Evolutionary conservation across 306 rosid species (phyloP), one percentile per base, ranked within the genome.

Genomic region (Ormosia semicastrata): DNA sequence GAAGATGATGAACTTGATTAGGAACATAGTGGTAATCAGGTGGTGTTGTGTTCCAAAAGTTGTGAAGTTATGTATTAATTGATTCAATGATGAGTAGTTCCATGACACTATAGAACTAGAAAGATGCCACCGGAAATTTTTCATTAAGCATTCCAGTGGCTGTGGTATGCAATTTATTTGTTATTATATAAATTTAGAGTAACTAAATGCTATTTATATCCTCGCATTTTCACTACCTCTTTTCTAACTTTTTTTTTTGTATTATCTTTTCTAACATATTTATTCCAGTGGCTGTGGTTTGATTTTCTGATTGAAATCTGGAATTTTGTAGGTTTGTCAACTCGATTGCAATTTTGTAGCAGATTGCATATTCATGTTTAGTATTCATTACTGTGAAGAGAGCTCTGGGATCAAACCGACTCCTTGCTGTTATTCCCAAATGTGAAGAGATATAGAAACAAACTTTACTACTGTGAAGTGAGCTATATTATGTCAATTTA

Each of bases 261-360:
- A 24, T 24, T 24, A 24, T 24, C 24, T 24, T 24, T 24, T 24
- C 24, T 24, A 24, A 24, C 24, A 24, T 24, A 24, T 24, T 24
- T 24, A 39, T 73, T 39, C 40, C 0, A n/a, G n/a, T n/a, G n/a
- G n/a, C n/a, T n/a, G n/a, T 54, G 33, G 67, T 63, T 79, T 76
- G 17, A 14, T 58, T 76, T 71, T 71, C 82, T 72, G 18, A 66
- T 40, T 58, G 5, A 72, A 80, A n/a, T 67, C 17, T 72, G 66
- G n/a, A 72, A 71, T 76, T 75, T 71, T 83, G 74, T 66, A 80
- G 88, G 78, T 80, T 59, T 76, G 81, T 72, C 46, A 69, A 40
- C 78, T 52, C 39, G 64, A 32, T 72, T 81, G 82, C 84, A 87
- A 77, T 77, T 87, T 87, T 81, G 86, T 87, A 80, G 79, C 84